Conservation (phyloP, 108 stramenopile genomes). For the Cylindrotheca closterium region DNA sequence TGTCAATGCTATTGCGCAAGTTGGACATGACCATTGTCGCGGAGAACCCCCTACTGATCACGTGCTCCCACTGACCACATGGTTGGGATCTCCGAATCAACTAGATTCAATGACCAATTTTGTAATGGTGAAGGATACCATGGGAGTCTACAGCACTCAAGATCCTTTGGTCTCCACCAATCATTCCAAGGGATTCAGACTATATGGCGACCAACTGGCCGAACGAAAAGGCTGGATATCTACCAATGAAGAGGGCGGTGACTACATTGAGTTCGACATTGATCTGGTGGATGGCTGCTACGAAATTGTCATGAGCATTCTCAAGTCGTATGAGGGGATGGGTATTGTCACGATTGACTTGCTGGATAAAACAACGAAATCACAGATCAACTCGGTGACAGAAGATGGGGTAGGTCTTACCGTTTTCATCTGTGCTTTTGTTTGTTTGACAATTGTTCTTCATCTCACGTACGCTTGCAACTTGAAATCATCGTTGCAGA, state of each 20-base stretch:
- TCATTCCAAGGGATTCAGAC: slow-evolving; percentile 29
- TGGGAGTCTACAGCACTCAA: slow-evolving; percentile 38
- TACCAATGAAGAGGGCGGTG: slow-evolving; percentile 46
- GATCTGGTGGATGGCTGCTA: slow-evolving; percentile 45
- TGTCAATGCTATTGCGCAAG: slow-evolving; percentile 41
- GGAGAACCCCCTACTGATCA: slow-evolving; percentile 11
- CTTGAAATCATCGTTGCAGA: no score
- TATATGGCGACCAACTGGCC: slow-evolving; percentile 34
- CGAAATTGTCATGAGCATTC: slow-evolving; percentile 45
- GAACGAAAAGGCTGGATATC: slow-evolving; percentile 59
- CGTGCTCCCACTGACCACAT: slow-evolving; percentile 37
- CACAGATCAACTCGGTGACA: slow-evolving; percentile 19
- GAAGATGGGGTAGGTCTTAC: slow-evolving; percentile 24
- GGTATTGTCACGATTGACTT: slow-evolving; percentile 42
- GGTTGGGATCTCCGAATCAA: slow-evolving; percentile 37
- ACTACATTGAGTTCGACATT: slow-evolving; percentile 45
- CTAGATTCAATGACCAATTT: slow-evolving; percentile 35
- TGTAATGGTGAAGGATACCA: slow-evolving; percentile 55
- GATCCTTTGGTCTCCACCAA: slow-evolving; percentile 35
- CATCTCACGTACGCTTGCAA: no score
- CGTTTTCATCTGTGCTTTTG: no score
- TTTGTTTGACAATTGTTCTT: no score
- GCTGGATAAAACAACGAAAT: slow-evolving; percentile 23
- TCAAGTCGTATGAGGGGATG: slow-evolving; percentile 57
- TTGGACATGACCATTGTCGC: slow-evolving; percentile 30